Evolutionary conservation across 2,329 filamentous ascomycete genomes (phyloP).

Genomic region (Cladophialophora immunda): DNA sequence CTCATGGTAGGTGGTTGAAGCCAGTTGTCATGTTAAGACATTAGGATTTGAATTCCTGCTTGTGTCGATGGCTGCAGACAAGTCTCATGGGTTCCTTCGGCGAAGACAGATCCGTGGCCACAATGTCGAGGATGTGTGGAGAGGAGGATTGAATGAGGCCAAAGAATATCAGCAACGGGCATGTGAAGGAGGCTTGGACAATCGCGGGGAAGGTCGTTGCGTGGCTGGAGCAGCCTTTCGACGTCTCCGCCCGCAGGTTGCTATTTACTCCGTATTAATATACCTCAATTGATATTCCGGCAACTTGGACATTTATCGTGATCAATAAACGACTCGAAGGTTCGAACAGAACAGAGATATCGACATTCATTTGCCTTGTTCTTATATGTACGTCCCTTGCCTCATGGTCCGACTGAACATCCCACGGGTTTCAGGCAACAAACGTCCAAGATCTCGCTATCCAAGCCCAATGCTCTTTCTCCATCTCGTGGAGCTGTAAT

Average conservation of each 20-base stretch:
- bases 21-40: background rate
- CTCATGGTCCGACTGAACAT: background rate
- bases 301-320: background rate
- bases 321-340: background rate
- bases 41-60: no score
- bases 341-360: background rate
- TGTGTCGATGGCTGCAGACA: background rate
- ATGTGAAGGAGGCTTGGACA: background rate
- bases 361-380: background rate
- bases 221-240: no score
- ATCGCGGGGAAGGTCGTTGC: constrained; percentile 1
- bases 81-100: background rate
- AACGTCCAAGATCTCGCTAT: constrained; percentile 4
- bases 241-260: no score
- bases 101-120: background rate
- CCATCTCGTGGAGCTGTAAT: constrained; percentile 10
- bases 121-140: background rate
- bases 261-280: no score
- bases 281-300: background rate
- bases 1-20: background rate
- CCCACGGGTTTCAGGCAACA: background rate
- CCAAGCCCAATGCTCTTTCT: constrained; percentile 10
- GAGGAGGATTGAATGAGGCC: background rate
- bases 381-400: background rate
- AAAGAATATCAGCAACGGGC: background rate